A percentile compares a stretch with the other conserved stretches of the same genome.
phyloP scores from a whole-genome alignment of 306 rosid genomes.

The Rubus idaeus region DNA sequence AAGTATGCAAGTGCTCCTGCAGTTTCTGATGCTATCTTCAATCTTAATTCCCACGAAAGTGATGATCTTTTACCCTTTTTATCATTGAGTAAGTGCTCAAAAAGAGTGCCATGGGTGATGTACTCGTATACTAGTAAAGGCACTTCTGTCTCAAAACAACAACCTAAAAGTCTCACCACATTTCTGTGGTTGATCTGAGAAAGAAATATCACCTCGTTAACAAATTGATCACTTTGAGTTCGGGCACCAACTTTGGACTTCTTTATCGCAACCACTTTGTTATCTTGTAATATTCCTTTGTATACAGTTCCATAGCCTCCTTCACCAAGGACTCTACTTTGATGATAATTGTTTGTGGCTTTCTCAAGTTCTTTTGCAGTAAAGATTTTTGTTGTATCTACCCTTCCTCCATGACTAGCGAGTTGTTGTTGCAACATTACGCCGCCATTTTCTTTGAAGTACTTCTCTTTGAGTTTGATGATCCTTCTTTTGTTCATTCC shows the following conservation, averaged over 20 bases:
- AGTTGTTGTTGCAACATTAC: slow-evolving; percentile 1
- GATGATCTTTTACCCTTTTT: background rate
- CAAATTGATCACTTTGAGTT: slow-evolving; percentile 8
- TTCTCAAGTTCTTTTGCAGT: slow-evolving; percentile 4
- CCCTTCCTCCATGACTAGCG: background rate
- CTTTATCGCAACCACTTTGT: too few species aligned
- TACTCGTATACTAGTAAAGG: slow-evolving; percentile 8
- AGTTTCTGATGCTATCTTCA: background rate
- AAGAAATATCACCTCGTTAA: slow-evolving; percentile 22
- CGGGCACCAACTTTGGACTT: background rate
- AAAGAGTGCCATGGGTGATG: background rate
- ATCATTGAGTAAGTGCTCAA: background rate
- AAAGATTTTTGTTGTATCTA: background rate
- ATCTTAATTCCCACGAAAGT: background rate
- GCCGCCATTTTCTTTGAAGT: slow-evolving; percentile 23
- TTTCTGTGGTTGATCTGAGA: slow-evolving; percentile 26
- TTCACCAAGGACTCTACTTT: background rate
- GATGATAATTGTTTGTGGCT: slow-evolving; percentile 16
- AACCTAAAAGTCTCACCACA: slow-evolving; percentile 20
- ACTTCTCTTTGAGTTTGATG: background rate
- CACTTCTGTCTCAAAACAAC: slow-evolving; percentile 25
- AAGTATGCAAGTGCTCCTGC: slow-evolving; percentile 5
- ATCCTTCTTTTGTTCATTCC: background rate
- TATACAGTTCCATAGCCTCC: slow-evolving; percentile 16
- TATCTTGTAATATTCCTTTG: slow-evolving; percentile 1